Evolutionary conservation across 345 rosid genomes (phyloP), one percentile per base, ranked within the genome.

Genomic region (Linum trigynum): DNA sequence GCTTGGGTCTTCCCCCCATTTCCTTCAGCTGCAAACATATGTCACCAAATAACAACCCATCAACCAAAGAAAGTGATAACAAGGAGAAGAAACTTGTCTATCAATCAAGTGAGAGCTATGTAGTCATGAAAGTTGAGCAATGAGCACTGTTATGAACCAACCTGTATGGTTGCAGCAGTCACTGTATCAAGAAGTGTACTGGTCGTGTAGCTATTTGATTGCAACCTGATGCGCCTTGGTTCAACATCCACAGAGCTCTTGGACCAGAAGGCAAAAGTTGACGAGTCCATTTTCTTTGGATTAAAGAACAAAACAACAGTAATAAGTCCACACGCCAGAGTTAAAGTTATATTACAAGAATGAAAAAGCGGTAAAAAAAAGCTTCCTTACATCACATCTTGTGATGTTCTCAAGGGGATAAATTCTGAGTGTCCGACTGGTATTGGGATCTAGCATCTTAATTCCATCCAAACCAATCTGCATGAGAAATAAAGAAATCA

Each of bases 141-240:
- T 3, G 12, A 45, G 51, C 7, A 45, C 51, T 5, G 53, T 48
- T 48, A 48, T 6, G 53, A 48, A 39, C 57, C 53, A 66, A 95
- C 99, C 99, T 91, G 99, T 65, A 95, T 91, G 76, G 87, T 91
- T 38, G 99, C 99, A 69, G 99, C 99, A 42, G 97, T 95, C 65
- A 95, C 96, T 0, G 74, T 87, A 71, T 95, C 99, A 63, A 95
- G 82, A 73, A 95, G 92, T 38, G 95, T 81, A 69, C 76, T 95
- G 68, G 90, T 80, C 50, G 98, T 95, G 74, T 95, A 91, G 78
- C 89, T 84, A 71, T 79, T 91, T 65, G 99, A 91, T 71, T 95
- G 99, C 82, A 95, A 78, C 72, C 99, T 87, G 63, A 91, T 91
- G 50, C 99, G 87, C 66, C 84, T 89, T 55, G 98, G 89, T 65